Evolutionary conservation across 2,329 filamentous ascomycete species (phyloP).

Genomic region (Catunica adiposa): DNA sequence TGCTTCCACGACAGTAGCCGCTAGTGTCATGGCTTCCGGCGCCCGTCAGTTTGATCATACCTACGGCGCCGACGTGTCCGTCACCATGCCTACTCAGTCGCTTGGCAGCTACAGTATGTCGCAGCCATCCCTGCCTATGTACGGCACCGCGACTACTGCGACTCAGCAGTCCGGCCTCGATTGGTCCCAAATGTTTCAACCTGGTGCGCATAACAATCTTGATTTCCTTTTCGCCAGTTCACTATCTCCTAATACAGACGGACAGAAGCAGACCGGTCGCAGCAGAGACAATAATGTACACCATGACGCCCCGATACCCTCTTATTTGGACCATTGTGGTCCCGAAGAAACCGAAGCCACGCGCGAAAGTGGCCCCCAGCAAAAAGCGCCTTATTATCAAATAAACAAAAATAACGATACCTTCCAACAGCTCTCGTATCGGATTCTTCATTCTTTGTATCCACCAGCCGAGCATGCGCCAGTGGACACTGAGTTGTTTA

Average conservation of each 20-base stretch:
- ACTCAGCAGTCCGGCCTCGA: conserved; percentile 49
- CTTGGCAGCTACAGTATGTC: conserved; percentile 47
- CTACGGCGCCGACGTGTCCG: conserved; percentile 41
- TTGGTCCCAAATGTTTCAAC: conserved; percentile 65
- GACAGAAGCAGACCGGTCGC: conserved; percentile 49
- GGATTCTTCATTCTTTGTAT: conserved; percentile 38
- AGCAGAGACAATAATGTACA: conserved; percentile 45
- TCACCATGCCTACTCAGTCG: conserved; percentile 49
- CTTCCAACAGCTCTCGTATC: conserved; percentile 33
- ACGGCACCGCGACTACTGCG: conserved; percentile 40
- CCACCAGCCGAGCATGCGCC: conserved; percentile 27
- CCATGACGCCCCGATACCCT: conserved; percentile 2
- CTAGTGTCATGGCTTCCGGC: conserved; percentile 27
- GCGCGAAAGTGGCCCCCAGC: background rate
- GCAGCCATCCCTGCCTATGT: conserved; percentile 49
- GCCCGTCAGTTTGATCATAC: conserved; percentile 32
- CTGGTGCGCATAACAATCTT: conserved; percentile 44
- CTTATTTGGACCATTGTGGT: background rate
- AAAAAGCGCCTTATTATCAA: conserved; percentile 3
- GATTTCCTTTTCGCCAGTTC: conserved; percentile 37
- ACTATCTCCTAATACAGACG: conserved; percentile 47
- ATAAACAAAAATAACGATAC: conserved; percentile 24
- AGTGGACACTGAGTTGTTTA: background rate
- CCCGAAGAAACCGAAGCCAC: background rate
- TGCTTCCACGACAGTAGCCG: conserved; percentile 29